A percentile compares a stretch with the other conserved stretches of the same genome.
Conservation (phyloP, 768 basidiomycete genomes). For the Tulasnella sp. region DNA sequence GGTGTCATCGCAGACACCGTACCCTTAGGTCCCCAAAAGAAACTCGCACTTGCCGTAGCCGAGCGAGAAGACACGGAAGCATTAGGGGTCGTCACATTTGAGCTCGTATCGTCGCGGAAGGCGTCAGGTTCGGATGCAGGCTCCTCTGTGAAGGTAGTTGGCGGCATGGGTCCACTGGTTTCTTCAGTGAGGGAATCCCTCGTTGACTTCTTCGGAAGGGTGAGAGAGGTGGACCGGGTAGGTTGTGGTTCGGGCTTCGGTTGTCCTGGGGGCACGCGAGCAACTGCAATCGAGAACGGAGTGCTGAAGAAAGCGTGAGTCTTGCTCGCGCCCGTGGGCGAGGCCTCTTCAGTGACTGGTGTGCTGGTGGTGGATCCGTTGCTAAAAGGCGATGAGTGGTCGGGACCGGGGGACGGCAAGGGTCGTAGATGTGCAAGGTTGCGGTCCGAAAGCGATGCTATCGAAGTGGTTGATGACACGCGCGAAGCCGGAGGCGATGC, state of each 20-base stretch:
- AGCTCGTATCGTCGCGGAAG: background rate
- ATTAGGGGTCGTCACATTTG: background rate
- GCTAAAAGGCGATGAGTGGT: constrained; percentile 15
- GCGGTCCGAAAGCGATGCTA: constrained; percentile 4
- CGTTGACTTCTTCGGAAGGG: constrained; percentile 22
- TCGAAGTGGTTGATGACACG: constrained; percentile 19
- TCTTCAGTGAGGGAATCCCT: constrained; percentile 33
- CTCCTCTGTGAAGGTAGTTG: constrained; percentile 29
- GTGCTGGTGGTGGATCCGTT: constrained; percentile 4
- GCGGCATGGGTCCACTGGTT: constrained; percentile 12
- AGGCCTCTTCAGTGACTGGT: constrained; percentile 28
- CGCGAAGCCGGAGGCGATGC: constrained; percentile 15
- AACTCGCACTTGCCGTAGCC: background rate
- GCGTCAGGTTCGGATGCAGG: constrained; percentile 24
- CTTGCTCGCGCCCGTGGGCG: constrained; percentile 39
- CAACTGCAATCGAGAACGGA: constrained; percentile 36
- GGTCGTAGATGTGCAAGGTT: constrained; percentile 18
- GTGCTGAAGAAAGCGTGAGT: constrained; percentile 45
- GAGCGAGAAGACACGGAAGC: background rate
- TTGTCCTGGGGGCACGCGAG: constrained; percentile 37
- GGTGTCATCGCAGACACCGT: constrained; percentile 5
- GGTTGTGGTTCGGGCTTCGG: constrained; percentile 27
- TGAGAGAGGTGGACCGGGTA: constrained; percentile 44
- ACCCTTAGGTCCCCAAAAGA: constrained; percentile 18
- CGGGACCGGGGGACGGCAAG: constrained; percentile 22